Evolutionary conservation across 176 grass and related monocot species (phyloP).

Genomic region (Carex pumila): DNA sequence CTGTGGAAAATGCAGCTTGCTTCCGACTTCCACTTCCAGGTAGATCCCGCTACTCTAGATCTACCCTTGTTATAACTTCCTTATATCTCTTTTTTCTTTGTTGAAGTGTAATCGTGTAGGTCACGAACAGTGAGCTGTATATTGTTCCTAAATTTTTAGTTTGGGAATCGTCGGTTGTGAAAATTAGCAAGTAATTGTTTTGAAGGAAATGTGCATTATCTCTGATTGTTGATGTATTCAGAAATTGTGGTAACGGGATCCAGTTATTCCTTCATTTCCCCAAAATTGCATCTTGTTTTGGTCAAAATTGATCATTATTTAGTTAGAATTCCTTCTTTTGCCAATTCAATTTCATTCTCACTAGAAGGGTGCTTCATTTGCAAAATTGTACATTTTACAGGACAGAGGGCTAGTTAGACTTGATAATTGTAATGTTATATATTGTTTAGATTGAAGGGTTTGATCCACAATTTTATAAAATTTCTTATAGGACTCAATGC

Average conservation of each 20-base stretch:
- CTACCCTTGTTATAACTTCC: background rate
- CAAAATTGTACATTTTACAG: background rate
- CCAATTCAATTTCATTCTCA: background rate
- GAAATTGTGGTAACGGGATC: background rate
- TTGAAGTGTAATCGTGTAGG: background rate
- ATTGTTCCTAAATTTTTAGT: background rate
- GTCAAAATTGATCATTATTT: background rate
- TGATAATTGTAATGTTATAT: background rate
- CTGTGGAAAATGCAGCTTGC: slow-evolving; percentile 20
- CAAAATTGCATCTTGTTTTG: background rate
- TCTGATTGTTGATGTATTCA: background rate
- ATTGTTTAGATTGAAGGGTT: background rate
- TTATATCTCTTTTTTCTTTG: background rate
- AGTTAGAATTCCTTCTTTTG: background rate
- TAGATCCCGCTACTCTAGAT: background rate
- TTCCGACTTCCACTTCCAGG: slow-evolving; percentile 8
- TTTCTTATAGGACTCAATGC: background rate
- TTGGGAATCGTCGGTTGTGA: background rate
- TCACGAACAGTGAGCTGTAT: background rate
- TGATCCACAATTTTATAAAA: no score
- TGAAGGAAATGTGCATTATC: background rate
- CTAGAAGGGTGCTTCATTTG: background rate
- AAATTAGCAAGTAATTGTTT: background rate
- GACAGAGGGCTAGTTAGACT: background rate
- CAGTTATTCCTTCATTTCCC: background rate